Evolutionary conservation across 495 filamentous ascomycete species (phyloP).

Genomic region (Hypoxylon intermedium): DNA sequence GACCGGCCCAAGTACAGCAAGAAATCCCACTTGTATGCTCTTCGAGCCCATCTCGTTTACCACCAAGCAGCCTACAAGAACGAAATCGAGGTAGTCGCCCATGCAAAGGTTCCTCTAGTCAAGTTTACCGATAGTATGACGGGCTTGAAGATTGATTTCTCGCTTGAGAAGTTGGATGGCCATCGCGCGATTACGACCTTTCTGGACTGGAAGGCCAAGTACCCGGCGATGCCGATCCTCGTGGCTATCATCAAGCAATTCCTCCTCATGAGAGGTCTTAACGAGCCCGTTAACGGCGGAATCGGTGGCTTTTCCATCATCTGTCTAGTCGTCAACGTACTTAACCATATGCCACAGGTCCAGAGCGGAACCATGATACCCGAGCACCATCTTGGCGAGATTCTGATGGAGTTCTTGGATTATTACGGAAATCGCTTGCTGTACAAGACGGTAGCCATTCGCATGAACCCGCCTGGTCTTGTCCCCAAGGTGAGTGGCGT

Average conservation of each 20-base stretch:
- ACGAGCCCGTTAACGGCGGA: slow-evolving; percentile 88
- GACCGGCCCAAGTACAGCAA: slow-evolving; percentile 46
- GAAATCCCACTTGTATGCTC: slow-evolving; percentile 49
- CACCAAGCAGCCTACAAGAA: slow-evolving; percentile 57
- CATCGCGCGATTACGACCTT: slow-evolving; percentile 80
- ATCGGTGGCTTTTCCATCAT: slow-evolving; percentile 94
- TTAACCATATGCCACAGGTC: slow-evolving; percentile 77
- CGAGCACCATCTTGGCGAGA: slow-evolving; percentile 72
- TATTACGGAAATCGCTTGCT: slow-evolving; percentile 86
- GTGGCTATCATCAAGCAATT: slow-evolving; percentile 92
- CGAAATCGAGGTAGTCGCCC: slow-evolving; percentile 67
- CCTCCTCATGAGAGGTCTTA: slow-evolving; percentile 82
- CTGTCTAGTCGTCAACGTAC: slow-evolving; percentile 86
- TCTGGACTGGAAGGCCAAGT: slow-evolving; percentile 74
- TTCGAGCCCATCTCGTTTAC: slow-evolving; percentile 59
- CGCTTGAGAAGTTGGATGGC: slow-evolving; percentile 90
- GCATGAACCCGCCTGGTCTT: slow-evolving; percentile 73
- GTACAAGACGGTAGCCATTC: slow-evolving; percentile 68
- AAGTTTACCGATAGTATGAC: slow-evolving; percentile 82
- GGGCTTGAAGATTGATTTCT: slow-evolving; percentile 82
- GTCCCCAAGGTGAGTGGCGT: slow-evolving; percentile 70
- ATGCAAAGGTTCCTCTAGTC: slow-evolving; percentile 89
- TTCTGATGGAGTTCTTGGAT: slow-evolving; percentile 85
- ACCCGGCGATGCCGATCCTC: slow-evolving; percentile 81
- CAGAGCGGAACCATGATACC: slow-evolving; percentile 62